phyloP scores from a whole-genome alignment of 257 asterid species.

The Linderniella brevidens region DNA sequence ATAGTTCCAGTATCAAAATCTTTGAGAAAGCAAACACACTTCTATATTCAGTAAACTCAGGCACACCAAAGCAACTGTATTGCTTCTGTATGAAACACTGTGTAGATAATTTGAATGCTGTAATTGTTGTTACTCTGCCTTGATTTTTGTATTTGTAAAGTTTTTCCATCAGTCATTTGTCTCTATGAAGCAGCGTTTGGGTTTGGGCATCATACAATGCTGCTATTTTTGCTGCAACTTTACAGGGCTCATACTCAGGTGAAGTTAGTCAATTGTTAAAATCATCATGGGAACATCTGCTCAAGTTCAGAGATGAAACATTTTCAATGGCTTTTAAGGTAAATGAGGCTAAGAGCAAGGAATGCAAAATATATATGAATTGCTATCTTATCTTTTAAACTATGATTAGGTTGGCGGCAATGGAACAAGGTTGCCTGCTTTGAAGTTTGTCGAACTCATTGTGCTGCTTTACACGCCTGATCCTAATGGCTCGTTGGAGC shows the following conservation, averaged over 20 bases:
- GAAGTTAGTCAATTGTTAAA: constrained; percentile 45
- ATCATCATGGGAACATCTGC: constrained; percentile 60
- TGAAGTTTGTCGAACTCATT: constrained; percentile 79
- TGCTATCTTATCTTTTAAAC: constrained; percentile 18
- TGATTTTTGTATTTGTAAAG: no score
- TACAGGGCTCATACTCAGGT: constrained; percentile 65
- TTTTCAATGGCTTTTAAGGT: constrained; percentile 79
- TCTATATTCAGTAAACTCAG: no score
- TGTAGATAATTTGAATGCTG: no score
- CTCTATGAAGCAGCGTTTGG: not conserved
- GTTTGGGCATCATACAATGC: not conserved
- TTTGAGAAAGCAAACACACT: no score
- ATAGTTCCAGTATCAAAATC: no score
- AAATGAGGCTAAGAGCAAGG: constrained; percentile 13
- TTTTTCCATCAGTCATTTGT: not conserved
- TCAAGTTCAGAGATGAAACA: constrained; percentile 77
- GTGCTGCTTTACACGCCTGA: constrained; percentile 85
- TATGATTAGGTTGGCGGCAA: constrained; percentile 57
- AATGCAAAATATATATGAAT: constrained; percentile 8
- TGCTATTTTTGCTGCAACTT: constrained; percentile 11
- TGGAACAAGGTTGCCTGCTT: constrained; percentile 81
- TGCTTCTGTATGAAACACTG: no score
- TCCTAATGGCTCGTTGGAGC: constrained; percentile 69
- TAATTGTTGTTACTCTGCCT: no score
- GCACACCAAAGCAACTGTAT: no score